Percentiles rank a stretch among this genome's conserved stretches.
Evolutionary conservation across 495 filamentous ascomycete species (phyloP).

Genomic region (Ramalina peruviana): DNA sequence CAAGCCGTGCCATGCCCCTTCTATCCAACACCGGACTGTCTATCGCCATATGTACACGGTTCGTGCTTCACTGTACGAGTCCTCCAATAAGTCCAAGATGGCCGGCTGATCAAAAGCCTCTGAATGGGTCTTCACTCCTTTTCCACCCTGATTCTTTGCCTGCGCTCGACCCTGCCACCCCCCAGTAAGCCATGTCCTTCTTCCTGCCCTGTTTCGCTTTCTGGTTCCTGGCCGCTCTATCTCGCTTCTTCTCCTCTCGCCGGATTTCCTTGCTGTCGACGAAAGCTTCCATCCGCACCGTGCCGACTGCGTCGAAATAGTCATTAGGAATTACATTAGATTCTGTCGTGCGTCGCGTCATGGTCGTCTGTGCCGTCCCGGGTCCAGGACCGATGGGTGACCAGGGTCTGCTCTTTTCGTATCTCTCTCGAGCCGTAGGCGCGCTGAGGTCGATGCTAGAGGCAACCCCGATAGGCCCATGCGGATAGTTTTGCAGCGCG

Average conservation of each 20-base stretch:
- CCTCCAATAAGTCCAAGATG: too few species aligned
- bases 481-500: conserved; percentile 17
- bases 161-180: not conserved
- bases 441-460: conserved; percentile 17
- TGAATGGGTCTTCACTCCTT: conserved; percentile 13
- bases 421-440: conserved; percentile 13
- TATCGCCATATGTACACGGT: too few species aligned
- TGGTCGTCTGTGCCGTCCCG: not conserved
- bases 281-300: conserved; percentile 94
- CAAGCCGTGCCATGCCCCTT: not conserved
- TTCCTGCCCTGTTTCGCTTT: conserved; percentile 5
- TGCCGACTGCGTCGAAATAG: conserved; percentile 60
- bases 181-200: conserved; percentile 18
- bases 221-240: conserved; percentile 1
- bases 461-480: conserved; percentile 10
- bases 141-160: not conserved
- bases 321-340: conserved; percentile 18
- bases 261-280: conserved; percentile 39
- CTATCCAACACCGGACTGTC: not conserved
- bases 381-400: not conserved
- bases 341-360: not conserved
- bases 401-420: conserved; percentile 5
- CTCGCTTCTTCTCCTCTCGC: not conserved
- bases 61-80: too few species aligned
- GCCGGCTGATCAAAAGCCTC: conserved; percentile 2